Percentiles rank a stretch among this genome's conserved stretches.
Evolutionary conservation across 2,329 filamentous ascomycete genomes (phyloP).

Genomic region (Aspergillus carbonarius): DNA sequence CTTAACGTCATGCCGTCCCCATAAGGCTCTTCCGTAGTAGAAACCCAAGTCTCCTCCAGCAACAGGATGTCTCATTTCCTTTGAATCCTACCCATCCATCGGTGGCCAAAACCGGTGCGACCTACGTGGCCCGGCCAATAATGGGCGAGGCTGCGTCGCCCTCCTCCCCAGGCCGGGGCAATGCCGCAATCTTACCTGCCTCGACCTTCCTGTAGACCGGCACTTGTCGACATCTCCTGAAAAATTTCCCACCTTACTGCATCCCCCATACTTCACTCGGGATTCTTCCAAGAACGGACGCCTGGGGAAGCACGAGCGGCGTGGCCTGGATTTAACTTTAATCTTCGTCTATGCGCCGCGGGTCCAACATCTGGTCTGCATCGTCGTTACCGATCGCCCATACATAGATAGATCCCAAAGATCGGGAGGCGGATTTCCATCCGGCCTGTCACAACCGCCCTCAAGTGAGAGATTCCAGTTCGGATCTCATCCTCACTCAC

Average conservation of each 20-base stretch:
- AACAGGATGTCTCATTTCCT: not conserved
- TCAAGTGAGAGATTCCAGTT: not conserved
- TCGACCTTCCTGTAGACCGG: not conserved
- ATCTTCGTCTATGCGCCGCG: not conserved
- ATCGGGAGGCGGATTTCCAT: not conserved
- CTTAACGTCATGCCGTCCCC: not conserved
- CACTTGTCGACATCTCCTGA: not conserved
- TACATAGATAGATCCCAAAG: not conserved
- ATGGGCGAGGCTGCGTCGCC: slow-evolving; percentile 2
- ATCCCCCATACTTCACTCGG: not conserved
- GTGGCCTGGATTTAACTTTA: not conserved
- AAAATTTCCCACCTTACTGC: not conserved
- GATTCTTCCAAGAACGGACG: not conserved
- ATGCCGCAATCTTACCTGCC: not conserved
- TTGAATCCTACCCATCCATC: not conserved
- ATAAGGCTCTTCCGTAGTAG: not conserved
- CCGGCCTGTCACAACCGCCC: not conserved
- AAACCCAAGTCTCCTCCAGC: too few relatives aligned
- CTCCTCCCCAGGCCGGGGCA: not conserved
- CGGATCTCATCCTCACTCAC: not conserved
- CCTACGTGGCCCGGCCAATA: slow-evolving; percentile 11
- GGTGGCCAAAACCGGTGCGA: not conserved
- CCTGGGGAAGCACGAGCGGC: not conserved
- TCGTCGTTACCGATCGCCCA: not conserved
- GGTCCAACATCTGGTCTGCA: not conserved